Evolutionary conservation across 23 red algal species (phyloP).

Genomic region (Gracilaria domingensis): DNA sequence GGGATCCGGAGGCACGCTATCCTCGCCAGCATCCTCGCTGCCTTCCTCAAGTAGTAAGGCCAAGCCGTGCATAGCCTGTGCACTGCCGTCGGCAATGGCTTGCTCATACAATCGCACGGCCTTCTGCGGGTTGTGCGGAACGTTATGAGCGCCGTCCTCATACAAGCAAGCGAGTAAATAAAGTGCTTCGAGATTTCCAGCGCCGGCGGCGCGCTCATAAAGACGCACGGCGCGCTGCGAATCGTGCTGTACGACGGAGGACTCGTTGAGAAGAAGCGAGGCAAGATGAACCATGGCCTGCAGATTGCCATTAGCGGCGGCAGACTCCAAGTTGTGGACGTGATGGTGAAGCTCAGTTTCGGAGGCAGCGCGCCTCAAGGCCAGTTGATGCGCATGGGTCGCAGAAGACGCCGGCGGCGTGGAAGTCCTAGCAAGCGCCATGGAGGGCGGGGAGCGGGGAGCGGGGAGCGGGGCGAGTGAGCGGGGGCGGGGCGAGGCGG

Average conservation of each 20-base stretch:
- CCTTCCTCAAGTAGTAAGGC: constrained; percentile 58
- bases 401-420: constrained; percentile 26
- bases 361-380: constrained; percentile 9
- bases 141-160: constrained; percentile 45
- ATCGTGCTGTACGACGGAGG: constrained; percentile 10
- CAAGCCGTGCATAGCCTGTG: constrained; percentile 66
- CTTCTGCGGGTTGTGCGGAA: constrained; percentile 29
- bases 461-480: neutral
- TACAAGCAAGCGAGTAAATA: constrained; percentile 56
- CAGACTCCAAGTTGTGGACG: constrained; percentile 28
- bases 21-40: constrained; percentile 31
- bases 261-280: constrained; percentile 37
- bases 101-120: constrained; percentile 47
- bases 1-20: constrained; percentile 40
- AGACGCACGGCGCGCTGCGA: constrained; percentile 50
- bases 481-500: neutral
- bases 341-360: constrained; percentile 35
- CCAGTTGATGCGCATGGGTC: constrained; percentile 16
- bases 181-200: constrained; percentile 41
- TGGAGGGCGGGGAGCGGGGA: neutral
- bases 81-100: constrained; percentile 35
- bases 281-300: constrained; percentile 52
- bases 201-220: constrained; percentile 42
- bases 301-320: constrained; percentile 45
- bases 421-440: constrained; percentile 35